Evolutionary conservation across 345 rosid species (phyloP).

Genomic region (Populus deltoides): DNA sequence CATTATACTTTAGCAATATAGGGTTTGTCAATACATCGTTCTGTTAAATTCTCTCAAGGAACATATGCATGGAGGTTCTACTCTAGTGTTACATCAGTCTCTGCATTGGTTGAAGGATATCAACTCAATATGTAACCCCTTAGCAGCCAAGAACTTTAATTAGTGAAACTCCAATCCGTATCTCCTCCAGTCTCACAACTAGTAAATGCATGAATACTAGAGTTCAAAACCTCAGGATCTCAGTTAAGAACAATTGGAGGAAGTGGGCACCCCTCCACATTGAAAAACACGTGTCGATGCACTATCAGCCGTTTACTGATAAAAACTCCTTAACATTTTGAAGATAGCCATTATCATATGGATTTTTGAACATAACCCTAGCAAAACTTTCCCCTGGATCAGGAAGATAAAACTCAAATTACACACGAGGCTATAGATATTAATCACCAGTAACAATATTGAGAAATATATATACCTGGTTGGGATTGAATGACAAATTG

Average conservation of each 20-base stretch:
- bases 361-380: slow-evolving; percentile 36
- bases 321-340: slow-evolving; percentile 45
- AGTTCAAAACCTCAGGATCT: not conserved
- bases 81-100: no score
- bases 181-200: not conserved
- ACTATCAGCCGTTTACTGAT: not conserved
- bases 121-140: no score
- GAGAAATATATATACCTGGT: slow-evolving; percentile 31
- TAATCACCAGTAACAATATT: not conserved
- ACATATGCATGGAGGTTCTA: no score
- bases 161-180: not conserved
- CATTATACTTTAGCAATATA: no score
- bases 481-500: slow-evolving; percentile 31
- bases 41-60: not conserved
- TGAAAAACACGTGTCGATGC: not conserved
- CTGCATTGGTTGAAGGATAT: no score
- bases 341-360: slow-evolving; percentile 48
- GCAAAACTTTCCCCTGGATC: slow-evolving; percentile 32
- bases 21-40: not conserved
- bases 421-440: not conserved
- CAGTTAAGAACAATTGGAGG: not conserved
- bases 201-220: not conserved
- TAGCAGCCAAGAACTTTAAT: no score
- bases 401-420: not conserved
- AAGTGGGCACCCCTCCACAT: not conserved